Percentiles rank a stretch among this genome's conserved stretches.
Conservation (phyloP, 1,284 basidiomycete genomes). For the Takashimella tepidaria region DNA sequence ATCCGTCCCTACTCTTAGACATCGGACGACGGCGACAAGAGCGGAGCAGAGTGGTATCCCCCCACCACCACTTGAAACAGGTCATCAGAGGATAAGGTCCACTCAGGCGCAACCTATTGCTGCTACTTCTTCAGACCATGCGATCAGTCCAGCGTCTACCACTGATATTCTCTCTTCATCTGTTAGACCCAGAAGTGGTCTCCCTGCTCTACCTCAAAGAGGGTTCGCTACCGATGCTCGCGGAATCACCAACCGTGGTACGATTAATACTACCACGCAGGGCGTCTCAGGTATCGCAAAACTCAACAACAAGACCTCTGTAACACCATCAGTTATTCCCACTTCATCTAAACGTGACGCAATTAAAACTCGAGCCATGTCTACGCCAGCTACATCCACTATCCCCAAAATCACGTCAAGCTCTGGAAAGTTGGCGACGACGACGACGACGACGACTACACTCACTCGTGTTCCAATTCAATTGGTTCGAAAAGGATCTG, state of each 20-base stretch:
- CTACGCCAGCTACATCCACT: slow-evolving; percentile 16
- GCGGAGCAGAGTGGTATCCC: too few species aligned
- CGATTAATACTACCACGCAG: neutral
- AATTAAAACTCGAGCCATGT: slow-evolving; percentile 16
- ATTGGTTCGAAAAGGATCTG: neutral
- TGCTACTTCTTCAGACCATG: too few species aligned
- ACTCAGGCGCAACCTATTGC: too few species aligned
- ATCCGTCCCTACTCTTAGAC: neutral
- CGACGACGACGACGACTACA: neutral
- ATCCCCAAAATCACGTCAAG: too few species aligned
- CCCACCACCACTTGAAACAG: neutral
- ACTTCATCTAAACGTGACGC: neutral
- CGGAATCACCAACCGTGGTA: neutral
- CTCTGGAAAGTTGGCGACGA: too few species aligned
- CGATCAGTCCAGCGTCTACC: too few species aligned
- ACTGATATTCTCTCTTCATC: too few species aligned
- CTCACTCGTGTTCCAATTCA: slow-evolving; percentile 3
- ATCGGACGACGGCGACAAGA: too few species aligned
- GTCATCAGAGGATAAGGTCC: too few species aligned
- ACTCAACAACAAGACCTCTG: neutral
- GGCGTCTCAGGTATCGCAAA: too few species aligned
- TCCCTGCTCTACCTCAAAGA: neutral
- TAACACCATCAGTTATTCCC: neutral
- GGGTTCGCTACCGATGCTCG: neutral
- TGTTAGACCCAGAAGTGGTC: neutral